Evolutionary conservation across 768 basidiomycete species (phyloP), one percentile per base, ranked within the genome.

Genomic region (Panaeolus papilionaceus): DNA sequence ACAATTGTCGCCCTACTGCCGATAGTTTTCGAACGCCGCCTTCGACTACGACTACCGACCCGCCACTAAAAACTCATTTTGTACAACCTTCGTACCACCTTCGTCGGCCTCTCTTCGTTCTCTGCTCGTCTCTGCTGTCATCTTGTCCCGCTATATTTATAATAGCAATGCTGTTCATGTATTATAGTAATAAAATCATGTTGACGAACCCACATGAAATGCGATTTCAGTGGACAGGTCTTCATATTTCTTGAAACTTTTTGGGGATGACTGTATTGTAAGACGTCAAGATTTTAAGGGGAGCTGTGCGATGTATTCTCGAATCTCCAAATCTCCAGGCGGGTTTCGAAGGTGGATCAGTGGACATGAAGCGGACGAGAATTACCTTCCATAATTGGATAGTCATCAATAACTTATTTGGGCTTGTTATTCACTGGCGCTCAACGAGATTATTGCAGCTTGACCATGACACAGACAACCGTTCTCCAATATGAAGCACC

Each of bases 401-500:
- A 33, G 12, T 58, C 11, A 58, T 58, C 54, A 58, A 58, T 58
- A 23, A 20, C 10, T 28, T 58, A 37, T 58, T 58, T 58, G 54
- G 54, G 54, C 12, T 58, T 58, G 54, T 58, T 58, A 58, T 58
- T 58, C 54, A 58, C 54, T 58, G 54, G 54, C 54, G 54, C 54
- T 58, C 54, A 33, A 58, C 14, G 54, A 58, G 54, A 28, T 16
- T 37, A 14, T 58, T 58, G 33, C 54, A 58, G 54, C 28, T 58
- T 58, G 33, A n/a, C 23, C 58, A 91, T 91, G 90, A 85, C 87
- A 71, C 89, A 90, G 75, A 89, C 89, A 33, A 88, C 89, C 6
- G 75, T 92, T 71, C 86, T 94, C 68, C 90, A 92, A 69, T 94
- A 93, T 76, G 93, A 94, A 79, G 90, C 93, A 61, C 92, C 91